Evolutionary conservation across 805 yeast genomes (phyloP).

Genomic region (Myxozyma vanderwaltii): DNA sequence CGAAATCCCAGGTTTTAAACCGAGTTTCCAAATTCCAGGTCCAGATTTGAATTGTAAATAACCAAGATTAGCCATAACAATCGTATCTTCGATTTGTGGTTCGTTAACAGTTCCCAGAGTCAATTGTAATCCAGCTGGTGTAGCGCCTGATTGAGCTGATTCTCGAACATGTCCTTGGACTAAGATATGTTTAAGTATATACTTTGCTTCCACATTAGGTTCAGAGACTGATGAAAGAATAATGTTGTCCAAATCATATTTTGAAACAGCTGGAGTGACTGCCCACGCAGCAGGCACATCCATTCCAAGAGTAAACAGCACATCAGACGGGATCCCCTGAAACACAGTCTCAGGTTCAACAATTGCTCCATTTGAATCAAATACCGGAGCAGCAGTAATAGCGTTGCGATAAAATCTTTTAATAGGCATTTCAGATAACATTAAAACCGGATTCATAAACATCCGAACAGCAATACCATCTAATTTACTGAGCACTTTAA

Average conservation of each 20-base stretch:
- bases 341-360: slow-evolving; percentile 45
- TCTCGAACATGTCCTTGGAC: slow-evolving; percentile 73
- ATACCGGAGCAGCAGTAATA: slow-evolving; percentile 44
- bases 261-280: slow-evolving; percentile 54
- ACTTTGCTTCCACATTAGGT: slow-evolving; percentile 48
- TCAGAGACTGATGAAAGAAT: slow-evolving; percentile 46
- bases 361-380: slow-evolving; percentile 39
- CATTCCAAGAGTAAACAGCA: slow-evolving; percentile 57
- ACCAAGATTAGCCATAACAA: slow-evolving; percentile 78
- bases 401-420: slow-evolving; percentile 61
- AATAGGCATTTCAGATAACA: slow-evolving; percentile 50
- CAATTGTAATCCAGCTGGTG: slow-evolving; percentile 58
- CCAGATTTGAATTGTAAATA: slow-evolving; percentile 75
- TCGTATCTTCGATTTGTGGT: slow-evolving; percentile 54
- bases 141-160: slow-evolving; percentile 38
- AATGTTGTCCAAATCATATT: slow-evolving; percentile 66
- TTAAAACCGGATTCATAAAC: slow-evolving; percentile 57
- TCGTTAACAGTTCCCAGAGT: slow-evolving; percentile 42
- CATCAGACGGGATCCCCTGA: slow-evolving; percentile 53
- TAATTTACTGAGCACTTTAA: slow-evolving; percentile 46
- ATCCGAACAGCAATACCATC: slow-evolving; percentile 58
- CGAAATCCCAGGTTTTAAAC: slow-evolving; percentile 49
- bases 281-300: slow-evolving; percentile 71
- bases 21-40: slow-evolving; percentile 71
- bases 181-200: slow-evolving; percentile 55